These are phyloP conservation scores for Tolypocladium ophioglossoides DNA, from an alignment of 2,329 filamentous ascomycete species.

Conservation along the genomic window DNA sequence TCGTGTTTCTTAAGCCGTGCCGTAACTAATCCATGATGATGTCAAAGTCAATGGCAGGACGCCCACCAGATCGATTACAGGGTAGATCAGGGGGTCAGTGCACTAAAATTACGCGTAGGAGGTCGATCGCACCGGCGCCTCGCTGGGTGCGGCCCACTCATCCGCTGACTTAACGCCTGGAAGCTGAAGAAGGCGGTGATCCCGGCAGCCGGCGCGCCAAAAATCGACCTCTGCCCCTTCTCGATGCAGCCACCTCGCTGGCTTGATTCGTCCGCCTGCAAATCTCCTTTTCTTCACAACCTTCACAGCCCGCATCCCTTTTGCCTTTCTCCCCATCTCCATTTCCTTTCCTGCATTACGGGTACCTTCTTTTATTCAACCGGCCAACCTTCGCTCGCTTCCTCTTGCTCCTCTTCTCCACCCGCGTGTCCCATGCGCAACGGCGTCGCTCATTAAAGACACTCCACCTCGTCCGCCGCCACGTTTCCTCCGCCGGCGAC, in stretches of 20 bases:
- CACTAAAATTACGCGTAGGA: conserved; percentile 1
- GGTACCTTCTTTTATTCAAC: neutral
- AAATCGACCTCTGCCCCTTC: neutral
- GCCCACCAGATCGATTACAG: neutral
- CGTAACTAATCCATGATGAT: no score
- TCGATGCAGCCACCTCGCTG: neutral
- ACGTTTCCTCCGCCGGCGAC: conserved; percentile 1
- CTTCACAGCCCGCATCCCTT: neutral
- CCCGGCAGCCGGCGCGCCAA: no score
- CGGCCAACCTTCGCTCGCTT: neutral
- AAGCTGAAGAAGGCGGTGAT: neutral
- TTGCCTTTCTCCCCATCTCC: neutral
- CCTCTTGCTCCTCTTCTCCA: neutral
- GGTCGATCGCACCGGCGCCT: neutral
- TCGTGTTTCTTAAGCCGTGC: no score
- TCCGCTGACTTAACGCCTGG: neutral
- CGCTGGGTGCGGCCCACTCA: neutral
- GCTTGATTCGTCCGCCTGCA: neutral
- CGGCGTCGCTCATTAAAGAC: conserved; percentile 14
- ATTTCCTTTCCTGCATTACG: neutral
- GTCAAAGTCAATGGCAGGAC: neutral
- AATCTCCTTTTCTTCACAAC: conserved; percentile 4
- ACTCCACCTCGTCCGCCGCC: neutral
- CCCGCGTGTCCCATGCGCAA: conserved; percentile 10
- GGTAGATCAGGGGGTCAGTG: neutral